Evolutionary conservation across 805 yeast genomes (phyloP), one percentile per base, ranked within the genome.

Genomic region (Metschnikowia anglica): DNA sequence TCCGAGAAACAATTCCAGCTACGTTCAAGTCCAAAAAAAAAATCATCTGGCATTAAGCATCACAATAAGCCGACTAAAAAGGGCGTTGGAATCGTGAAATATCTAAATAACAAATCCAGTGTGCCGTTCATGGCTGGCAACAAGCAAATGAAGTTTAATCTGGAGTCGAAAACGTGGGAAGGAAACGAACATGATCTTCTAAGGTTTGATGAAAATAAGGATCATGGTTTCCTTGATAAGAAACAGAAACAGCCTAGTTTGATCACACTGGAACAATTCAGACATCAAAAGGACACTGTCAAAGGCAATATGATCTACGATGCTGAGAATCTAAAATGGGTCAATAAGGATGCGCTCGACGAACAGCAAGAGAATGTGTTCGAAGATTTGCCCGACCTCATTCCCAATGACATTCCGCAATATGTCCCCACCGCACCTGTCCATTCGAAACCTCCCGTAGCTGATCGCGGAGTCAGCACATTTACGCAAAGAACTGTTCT

Each of bases 171-270:
- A 50, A 64, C 66, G 34, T 83, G 88, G 88, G 82, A 77, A 52
- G 87, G 87, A 3, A 81, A 82, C 52, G 84, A 82, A 29, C 72
- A 69, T 23, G 85, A 80, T 17, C 59, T 80, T 36, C 52, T 68
- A 25, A 66, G 72, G 30, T 82, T 82, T 56, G 83, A 81, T 29
- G 56, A 50, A 5, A 35, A 33, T 17, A 18, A 29, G 4, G 38
- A 31, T 5, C 42, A 33, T 12, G 39, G 46, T 9, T 18, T 26
- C 11, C 24, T 29, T 8, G 20, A 12, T n/a, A 29, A 35, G 31
- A 46, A 56, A 13, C 34, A 30, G 9, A 60, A 60, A 19, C 67
- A 64, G 40, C 76, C 77, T 1, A 59, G 65, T 10, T 58, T 73
- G 37, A 72, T 72, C 27, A 61, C 70, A 25, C 37, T 50, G 24